A percentile compares a stretch with the other conserved stretches of the same genome.
phyloP scores from a whole-genome alignment of 2,329 filamentous ascomycete genomes.

The Claviceps pazoutovae region DNA sequence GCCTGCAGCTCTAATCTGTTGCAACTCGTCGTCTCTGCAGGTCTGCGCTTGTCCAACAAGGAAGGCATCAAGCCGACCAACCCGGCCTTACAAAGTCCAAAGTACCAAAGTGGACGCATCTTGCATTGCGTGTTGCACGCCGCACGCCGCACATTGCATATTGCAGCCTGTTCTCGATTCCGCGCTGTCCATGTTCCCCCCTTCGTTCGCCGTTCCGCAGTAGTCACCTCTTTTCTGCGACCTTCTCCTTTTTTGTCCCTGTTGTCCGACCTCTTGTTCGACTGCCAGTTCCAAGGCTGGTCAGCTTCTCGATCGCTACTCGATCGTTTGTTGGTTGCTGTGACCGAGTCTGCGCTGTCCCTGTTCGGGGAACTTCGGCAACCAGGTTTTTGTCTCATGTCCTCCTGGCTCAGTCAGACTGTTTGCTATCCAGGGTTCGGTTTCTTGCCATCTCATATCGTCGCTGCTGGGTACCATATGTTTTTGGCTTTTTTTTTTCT shows the following conservation, averaged over 20 bases:
- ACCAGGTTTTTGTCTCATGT: not conserved
- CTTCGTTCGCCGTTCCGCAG: not conserved
- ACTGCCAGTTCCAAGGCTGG: not conserved
- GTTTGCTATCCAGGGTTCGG: conserved; percentile 1
- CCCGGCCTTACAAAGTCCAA: too few species aligned
- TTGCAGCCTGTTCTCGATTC: not conserved
- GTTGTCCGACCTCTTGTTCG: not conserved
- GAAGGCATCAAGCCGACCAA: not conserved
- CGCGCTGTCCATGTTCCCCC: not conserved
- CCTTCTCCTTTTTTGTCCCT: not conserved
- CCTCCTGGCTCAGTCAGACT: not conserved
- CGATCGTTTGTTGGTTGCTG: not conserved
- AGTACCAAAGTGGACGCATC: not conserved
- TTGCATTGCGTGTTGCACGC: not conserved
- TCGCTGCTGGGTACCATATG: conserved; percentile 14
- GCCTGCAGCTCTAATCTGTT: conserved; percentile 1
- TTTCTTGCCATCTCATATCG: not conserved
- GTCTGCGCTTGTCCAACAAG: not conserved
- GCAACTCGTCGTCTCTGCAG: not conserved
- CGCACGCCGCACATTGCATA: not conserved
- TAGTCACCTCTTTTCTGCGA: not conserved
- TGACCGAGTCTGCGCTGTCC: not conserved
- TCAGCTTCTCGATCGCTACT: not conserved
- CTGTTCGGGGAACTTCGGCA: not conserved
- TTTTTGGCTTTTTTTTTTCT: conserved; percentile 13